A percentile compares a stretch with the other conserved stretches of the same genome.
Evolutionary conservation across 371 early-diverging fungal genomes (phyloP).

Genomic region (Massospora cicadina): DNA sequence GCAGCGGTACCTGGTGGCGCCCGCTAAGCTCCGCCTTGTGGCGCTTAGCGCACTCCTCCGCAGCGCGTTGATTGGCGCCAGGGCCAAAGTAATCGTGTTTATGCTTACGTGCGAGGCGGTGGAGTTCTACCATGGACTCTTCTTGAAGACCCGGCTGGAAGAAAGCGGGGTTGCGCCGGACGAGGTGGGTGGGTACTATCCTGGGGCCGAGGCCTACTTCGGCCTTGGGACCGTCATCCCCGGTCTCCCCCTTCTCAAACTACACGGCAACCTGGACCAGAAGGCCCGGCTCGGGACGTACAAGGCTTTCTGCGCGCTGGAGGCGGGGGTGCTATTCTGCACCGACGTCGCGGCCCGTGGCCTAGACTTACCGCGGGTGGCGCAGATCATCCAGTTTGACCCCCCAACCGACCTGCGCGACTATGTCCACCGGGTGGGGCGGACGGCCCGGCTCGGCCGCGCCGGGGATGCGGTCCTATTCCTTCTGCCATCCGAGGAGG

Average conservation of each 20-base stretch:
- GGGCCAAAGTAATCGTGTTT: constrained; percentile 66
- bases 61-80: constrained; percentile 20
- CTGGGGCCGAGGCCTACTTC: neutral
- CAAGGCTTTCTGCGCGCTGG: constrained; percentile 39
- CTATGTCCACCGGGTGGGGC: constrained; percentile 95
- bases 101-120: constrained; percentile 80
- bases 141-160: constrained; percentile 25
- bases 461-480: constrained; percentile 70
- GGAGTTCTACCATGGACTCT: constrained; percentile 71
- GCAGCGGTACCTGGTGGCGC: constrained; percentile 61
- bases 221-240: constrained; percentile 8
- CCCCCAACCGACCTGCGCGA: constrained; percentile 84
- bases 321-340: constrained; percentile 64
- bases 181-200: neutral
- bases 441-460: constrained; percentile 92
- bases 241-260: constrained; percentile 44
- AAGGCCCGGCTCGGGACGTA: constrained; percentile 52
- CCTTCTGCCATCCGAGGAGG: constrained; percentile 72
- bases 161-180: constrained; percentile 17
- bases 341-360: constrained; percentile 99
- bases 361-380: constrained; percentile 87
- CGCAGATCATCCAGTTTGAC: constrained; percentile 91
- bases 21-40: constrained; percentile 82
- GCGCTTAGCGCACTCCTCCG: constrained; percentile 55
- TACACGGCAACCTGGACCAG: constrained; percentile 83